Base-by-base conservation (phyloP, 495 filamentous ascomycete genomes). In the Arthonia radiata region DNA sequence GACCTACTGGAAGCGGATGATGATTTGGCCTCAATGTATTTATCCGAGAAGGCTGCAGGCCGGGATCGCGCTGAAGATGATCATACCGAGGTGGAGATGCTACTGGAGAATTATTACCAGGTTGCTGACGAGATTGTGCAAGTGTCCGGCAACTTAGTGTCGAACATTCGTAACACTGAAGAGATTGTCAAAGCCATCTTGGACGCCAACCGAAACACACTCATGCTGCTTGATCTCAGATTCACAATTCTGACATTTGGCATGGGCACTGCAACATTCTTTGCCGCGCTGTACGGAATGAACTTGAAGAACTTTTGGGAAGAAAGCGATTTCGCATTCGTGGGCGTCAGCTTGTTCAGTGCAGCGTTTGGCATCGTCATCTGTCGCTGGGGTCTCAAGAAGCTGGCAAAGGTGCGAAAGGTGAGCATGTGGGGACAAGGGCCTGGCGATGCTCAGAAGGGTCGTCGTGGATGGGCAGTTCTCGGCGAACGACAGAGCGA, bases 261-360 rank as follows among this genome's bases (percentile, higher is more conserved):
- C 2, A 64, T 97, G 17, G 82, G 76, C 30, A 72, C 79, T 37
- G 86, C 86, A 17, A 90, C 89, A 26, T 80, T 94, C 41, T 64
- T 91, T 42, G 86, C 86, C 15, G 80, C 78, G n/a, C 67, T 94
- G 8, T 94, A 94, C 56, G 86, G 86, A 37, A 93, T 93, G 82
- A 97, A 97, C 50, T 56, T 97, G 35, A 89, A 91, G 43, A 94
- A 94, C 48, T 97, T 94, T 48, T 71, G 94, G 35, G 86, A 97
- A 53, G 86, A 94, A 47, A 78, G 76, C n/a, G 67, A 79, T 46
- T 56, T 81, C 40, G 86, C 82, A 6, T 93, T 97, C 46, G 54
- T 57, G 15, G 66, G 60, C 23, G 68, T 94, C 34, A 75, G 68
- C 3, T 54, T 48, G 9, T 56, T 59, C 35, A 82, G 71, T 30